Percentiles rank a stretch among this genome's conserved stretches.
Evolutionary conservation across 2,329 filamentous ascomycete species (phyloP).

Genomic region (Xylariaceae sp.): DNA sequence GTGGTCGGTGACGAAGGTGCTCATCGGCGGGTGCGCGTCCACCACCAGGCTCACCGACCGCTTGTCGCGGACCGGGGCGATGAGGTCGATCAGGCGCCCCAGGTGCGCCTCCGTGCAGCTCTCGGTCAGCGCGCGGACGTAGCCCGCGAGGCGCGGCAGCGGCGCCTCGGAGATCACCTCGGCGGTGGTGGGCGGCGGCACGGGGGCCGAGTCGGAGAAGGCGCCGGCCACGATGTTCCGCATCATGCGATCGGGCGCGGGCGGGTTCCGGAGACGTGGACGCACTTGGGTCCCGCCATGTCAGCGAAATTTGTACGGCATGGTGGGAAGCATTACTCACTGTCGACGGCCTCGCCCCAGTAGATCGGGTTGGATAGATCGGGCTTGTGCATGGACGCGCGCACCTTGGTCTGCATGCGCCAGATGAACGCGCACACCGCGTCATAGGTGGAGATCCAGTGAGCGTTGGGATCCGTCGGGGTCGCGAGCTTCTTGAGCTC

Average conservation of each 20-base stretch:
- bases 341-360: conserved; percentile 36
- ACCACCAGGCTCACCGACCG: conserved; percentile 4
- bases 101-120: conserved; percentile 29
- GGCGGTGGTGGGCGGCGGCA: conserved; percentile 25
- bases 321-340: conserved; percentile 31
- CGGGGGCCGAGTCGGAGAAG: conserved; percentile 14
- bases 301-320: too few relatives aligned
- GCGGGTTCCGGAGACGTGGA: too few relatives aligned
- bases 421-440: conserved; percentile 39
- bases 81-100: conserved; percentile 20
- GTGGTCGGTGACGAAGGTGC: conserved; percentile 7
- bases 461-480: too few relatives aligned
- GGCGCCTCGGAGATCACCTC: conserved; percentile 33
- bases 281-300: too few relatives aligned
- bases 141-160: conserved; percentile 30
- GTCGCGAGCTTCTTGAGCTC: conserved; percentile 33
- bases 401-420: conserved; percentile 32
- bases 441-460: conserved; percentile 43
- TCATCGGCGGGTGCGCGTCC: conserved; percentile 6
- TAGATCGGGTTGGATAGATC: conserved; percentile 23
- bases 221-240: conserved; percentile 16
- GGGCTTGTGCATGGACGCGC: conserved; percentile 28
- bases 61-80: conserved; percentile 35
- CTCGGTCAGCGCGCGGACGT: conserved; percentile 33
- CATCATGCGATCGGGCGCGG: conserved; percentile 30